phyloP scores from a whole-genome alignment of 192 early-diverging fungal genomes.

The Diversispora eburnea region DNA sequence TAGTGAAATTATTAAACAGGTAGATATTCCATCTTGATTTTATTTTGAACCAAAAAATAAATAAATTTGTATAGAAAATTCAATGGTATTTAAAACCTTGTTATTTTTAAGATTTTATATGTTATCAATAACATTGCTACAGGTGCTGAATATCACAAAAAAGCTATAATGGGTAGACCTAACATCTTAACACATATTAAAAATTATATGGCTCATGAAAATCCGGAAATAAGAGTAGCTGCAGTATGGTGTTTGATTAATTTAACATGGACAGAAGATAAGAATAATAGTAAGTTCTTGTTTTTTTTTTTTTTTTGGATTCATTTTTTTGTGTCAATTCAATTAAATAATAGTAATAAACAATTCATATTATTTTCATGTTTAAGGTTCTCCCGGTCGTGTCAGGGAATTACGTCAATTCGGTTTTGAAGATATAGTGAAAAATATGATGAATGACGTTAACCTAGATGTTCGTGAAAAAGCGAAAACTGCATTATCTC shows the following conservation, averaged over 20 bases:
- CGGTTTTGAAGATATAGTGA: constrained; percentile 58
- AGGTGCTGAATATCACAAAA: constrained; percentile 61
- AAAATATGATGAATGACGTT: constrained; percentile 52
- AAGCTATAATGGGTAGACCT: constrained; percentile 53
- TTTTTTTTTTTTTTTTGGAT: neutral
- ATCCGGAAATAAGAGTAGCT: constrained; percentile 55
- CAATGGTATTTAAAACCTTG: constrained; percentile 1
- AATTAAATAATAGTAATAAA: too few species aligned
- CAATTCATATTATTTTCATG: too few species aligned
- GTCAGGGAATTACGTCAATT: constrained; percentile 46
- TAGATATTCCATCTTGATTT: constrained; percentile 15
- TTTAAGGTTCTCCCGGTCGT: constrained; percentile 41
- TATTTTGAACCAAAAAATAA: neutral
- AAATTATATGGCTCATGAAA: constrained; percentile 53
- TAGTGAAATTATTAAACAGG: constrained; percentile 33
- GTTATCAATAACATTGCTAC: constrained; percentile 70
- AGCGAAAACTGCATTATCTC: constrained; percentile 60
- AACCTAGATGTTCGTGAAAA: constrained; percentile 69
- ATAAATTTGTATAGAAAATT: constrained; percentile 19
- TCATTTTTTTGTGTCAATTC: neutral
- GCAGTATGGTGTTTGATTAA: constrained; percentile 75
- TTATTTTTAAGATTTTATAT: constrained; percentile 52
- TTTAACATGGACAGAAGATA: constrained; percentile 64
- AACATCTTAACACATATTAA: constrained; percentile 48
- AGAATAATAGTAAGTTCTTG: constrained; percentile 29